Percentiles rank a stretch among this genome's conserved stretches.
Conservation (phyloP, 164 flowering plant genomes). For the Chimonanthus salicifolius region DNA sequence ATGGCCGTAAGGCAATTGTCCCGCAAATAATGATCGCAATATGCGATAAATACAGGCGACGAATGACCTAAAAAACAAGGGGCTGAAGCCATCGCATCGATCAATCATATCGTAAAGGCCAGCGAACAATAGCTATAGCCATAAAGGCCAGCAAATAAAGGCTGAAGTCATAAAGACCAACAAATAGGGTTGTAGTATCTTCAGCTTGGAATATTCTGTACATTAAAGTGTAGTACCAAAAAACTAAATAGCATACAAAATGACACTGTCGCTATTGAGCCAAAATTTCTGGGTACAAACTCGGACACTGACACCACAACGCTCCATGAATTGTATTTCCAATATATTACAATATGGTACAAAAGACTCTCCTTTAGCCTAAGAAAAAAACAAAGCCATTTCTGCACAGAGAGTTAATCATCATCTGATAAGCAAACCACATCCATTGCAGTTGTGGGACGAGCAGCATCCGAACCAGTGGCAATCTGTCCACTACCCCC, state of each 20-base stretch:
- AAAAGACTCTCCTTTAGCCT: background rate
- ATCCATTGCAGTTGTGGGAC: slow-evolving; percentile 10
- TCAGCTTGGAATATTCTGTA: background rate
- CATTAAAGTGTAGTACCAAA: background rate
- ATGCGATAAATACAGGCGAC: too few species aligned
- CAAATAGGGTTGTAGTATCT: too few species aligned
- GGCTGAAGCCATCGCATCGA: too few species aligned
- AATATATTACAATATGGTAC: background rate
- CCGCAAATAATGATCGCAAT: too few species aligned
- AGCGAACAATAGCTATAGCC: too few species aligned
- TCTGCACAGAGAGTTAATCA: slow-evolving; percentile 24
- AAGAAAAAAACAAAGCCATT: background rate
- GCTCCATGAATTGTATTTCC: background rate
- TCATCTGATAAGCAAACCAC: slow-evolving; percentile 62
- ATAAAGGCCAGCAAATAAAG: too few species aligned
- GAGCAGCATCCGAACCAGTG: background rate
- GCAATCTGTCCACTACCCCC: slow-evolving; percentile 2
- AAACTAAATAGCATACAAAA: too few species aligned
- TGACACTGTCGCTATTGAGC: background rate
- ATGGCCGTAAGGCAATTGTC: too few species aligned
- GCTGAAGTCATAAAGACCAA: too few species aligned
- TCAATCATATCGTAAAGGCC: too few species aligned
- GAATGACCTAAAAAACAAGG: too few species aligned
- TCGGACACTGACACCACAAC: background rate
- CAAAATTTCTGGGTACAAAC: background rate